phyloP scores from a whole-genome alignment of 768 basidiomycete species.

The Coprinopsis strossmayeri region DNA sequence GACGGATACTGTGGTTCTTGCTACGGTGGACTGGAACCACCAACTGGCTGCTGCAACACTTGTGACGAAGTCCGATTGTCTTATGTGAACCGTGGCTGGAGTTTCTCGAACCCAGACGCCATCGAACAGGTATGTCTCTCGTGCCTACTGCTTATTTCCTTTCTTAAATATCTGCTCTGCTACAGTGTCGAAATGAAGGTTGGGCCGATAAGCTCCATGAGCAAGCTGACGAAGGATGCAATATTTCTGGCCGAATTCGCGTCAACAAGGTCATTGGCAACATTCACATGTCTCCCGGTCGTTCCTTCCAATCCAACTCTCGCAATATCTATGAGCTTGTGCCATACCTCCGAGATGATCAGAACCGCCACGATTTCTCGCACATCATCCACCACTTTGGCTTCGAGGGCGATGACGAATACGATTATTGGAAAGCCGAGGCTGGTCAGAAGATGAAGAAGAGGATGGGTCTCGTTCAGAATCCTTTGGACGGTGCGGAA shows the following conservation, averaged over 20 bases:
- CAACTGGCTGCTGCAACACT: conserved; percentile 85
- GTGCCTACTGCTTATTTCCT: background rate
- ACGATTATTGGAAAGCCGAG: conserved; percentile 59
- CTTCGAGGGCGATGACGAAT: conserved; percentile 83
- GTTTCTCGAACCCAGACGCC: conserved; percentile 82
- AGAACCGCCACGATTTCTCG: conserved; percentile 89
- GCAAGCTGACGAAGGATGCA: conserved; percentile 93
- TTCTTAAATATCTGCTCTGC: background rate
- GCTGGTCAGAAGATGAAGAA: conserved; percentile 58
- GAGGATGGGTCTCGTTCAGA: conserved; percentile 62
- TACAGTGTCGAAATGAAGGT: conserved; percentile 87
- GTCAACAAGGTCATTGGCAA: conserved; percentile 98
- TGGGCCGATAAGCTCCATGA: conserved; percentile 93
- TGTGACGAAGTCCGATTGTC: conserved; percentile 92
- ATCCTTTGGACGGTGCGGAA: conserved; percentile 70
- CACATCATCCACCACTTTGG: conserved; percentile 78
- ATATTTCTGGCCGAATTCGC: conserved; percentile 82
- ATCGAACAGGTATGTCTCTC: conserved; percentile 76
- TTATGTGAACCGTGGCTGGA: conserved; percentile 93
- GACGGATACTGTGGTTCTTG: conserved; percentile 89
- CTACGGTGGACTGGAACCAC: conserved; percentile 78
- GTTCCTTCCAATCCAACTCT: conserved; percentile 84
- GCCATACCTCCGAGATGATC: conserved; percentile 87
- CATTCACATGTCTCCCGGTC: conserved; percentile 90
- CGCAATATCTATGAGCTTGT: conserved; percentile 85